Evolutionary conservation across 331 rosid genomes (phyloP).

Genomic region (Cydonia oblonga): DNA sequence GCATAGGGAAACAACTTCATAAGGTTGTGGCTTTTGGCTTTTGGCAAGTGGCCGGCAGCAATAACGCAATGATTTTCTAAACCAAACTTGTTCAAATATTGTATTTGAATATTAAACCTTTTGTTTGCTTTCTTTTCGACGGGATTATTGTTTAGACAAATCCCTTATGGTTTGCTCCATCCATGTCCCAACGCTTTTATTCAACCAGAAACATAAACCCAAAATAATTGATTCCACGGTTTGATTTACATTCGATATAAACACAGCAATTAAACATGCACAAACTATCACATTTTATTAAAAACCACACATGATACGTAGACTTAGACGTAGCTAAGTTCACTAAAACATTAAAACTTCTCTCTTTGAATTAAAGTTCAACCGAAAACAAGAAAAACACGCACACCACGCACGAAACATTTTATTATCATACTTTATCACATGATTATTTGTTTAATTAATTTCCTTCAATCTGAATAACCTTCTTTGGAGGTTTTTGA

Average conservation of each 20-base stretch:
- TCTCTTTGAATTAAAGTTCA: rapidly evolving
- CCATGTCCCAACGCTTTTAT: not conserved
- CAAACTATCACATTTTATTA: not conserved
- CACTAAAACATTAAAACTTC: no score
- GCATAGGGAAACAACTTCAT: not conserved
- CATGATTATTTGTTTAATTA: not conserved
- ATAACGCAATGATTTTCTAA: not conserved
- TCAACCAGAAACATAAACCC: not conserved
- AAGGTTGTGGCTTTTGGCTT: not conserved
- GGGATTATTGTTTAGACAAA: not conserved
- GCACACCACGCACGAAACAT: not conserved
- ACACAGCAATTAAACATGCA: not conserved
- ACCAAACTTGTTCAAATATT: not conserved
- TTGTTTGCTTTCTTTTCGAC: not conserved
- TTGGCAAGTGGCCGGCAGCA: constrained; percentile 7
- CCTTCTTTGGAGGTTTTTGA: constrained; percentile 30
- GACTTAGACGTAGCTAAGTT: no score
- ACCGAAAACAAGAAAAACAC: no score
- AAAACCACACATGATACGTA: no score
- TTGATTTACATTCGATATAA: not conserved
- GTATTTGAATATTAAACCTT: not conserved
- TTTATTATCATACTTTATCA: not conserved
- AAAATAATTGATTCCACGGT: not conserved
- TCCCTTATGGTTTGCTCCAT: not conserved
- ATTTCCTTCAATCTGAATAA: constrained; percentile 31